Percentiles rank a stretch among this genome's conserved stretches.
These are phyloP conservation scores for Aureobasidium sp. DNA, from an alignment of 2,329 filamentous ascomycete genomes.

Conservation along the genomic window DNA sequence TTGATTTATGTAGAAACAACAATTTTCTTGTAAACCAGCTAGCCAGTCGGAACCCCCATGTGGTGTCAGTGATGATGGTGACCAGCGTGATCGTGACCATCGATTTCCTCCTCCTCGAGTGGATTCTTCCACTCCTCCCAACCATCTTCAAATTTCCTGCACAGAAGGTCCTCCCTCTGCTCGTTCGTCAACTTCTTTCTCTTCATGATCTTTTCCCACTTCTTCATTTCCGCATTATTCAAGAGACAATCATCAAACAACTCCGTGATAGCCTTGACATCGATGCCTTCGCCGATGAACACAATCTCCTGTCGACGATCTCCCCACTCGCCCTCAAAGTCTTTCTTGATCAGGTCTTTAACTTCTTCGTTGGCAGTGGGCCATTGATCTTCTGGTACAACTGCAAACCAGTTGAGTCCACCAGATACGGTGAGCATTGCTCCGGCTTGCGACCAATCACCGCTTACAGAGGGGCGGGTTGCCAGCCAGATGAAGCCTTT, in stretches of 20 bases:
- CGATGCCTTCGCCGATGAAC: slow-evolving; percentile 74
- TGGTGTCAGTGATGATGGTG: slow-evolving; percentile 13
- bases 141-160: slow-evolving; percentile 43
- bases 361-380: slow-evolving; percentile 58
- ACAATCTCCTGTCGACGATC: slow-evolving; percentile 78
- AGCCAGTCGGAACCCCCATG: too few relatives aligned
- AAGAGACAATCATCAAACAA: slow-evolving; percentile 69
- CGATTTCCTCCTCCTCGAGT: slow-evolving; percentile 25
- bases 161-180: slow-evolving; percentile 33
- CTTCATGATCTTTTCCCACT: slow-evolving; percentile 45
- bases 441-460: slow-evolving; percentile 71
- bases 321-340: slow-evolving; percentile 65
- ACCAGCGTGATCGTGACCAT: slow-evolving; percentile 27
- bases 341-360: slow-evolving; percentile 51
- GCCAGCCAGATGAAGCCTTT: slow-evolving; percentile 70
- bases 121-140: slow-evolving; percentile 33
- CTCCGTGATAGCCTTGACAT: slow-evolving; percentile 56
- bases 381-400: slow-evolving; percentile 56
- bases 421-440: slow-evolving; percentile 69
- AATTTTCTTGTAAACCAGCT: background rate
- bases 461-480: slow-evolving; percentile 60
- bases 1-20: too few relatives aligned
- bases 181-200: slow-evolving; percentile 22
- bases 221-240: slow-evolving; percentile 60
- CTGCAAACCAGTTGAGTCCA: slow-evolving; percentile 66